Evolutionary conservation across 192 early-diverging fungal genomes (phyloP).

Genomic region (Dissophora globulifera): DNA sequence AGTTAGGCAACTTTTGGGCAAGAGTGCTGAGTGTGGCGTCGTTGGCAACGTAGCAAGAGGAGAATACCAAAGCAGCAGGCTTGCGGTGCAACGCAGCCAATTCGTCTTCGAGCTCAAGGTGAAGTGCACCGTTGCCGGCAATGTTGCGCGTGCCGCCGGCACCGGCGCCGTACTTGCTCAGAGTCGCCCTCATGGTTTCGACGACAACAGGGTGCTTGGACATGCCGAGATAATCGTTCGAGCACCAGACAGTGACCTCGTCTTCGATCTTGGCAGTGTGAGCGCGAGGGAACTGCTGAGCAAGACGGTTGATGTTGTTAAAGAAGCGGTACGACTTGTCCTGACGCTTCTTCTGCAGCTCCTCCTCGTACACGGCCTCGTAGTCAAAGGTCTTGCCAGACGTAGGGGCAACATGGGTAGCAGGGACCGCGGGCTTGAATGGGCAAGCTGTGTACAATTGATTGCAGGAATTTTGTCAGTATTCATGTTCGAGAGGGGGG

Average conservation of each 20-base stretch:
- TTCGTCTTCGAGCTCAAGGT: slow-evolving; percentile 91
- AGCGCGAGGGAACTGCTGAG: slow-evolving; percentile 90
- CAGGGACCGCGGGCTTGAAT: slow-evolving; percentile 52
- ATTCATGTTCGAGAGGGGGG: no score
- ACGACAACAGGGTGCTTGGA: slow-evolving; percentile 86
- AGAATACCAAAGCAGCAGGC: slow-evolving; percentile 91
- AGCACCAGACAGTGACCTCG: slow-evolving; percentile 98
- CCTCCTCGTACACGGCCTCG: slow-evolving; percentile 83
- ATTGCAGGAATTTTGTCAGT: no score
- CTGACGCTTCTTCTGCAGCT: slow-evolving; percentile 95
- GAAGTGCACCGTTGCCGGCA: slow-evolving; percentile 96
- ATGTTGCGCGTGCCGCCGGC: slow-evolving; percentile 99
- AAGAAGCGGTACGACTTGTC: slow-evolving; percentile 99
- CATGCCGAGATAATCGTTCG: slow-evolving; percentile 99
- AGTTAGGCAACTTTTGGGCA: slow-evolving; percentile 86
- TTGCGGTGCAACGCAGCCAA: slow-evolving; percentile 94
- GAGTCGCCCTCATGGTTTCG: slow-evolving; percentile 92
- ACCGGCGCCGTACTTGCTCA: slow-evolving; percentile 97
- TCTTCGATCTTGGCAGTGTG: slow-evolving; percentile 88
- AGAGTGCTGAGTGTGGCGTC: slow-evolving; percentile 95
- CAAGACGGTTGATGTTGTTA: slow-evolving; percentile 99
- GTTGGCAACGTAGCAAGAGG: slow-evolving; percentile 98
- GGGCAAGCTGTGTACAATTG: slow-evolving; percentile 42
- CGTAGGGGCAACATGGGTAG: slow-evolving; percentile 49
- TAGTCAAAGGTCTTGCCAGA: slow-evolving; percentile 82